A percentile compares a stretch with the other conserved stretches of the same genome.
These are phyloP conservation scores for Rhynchospora tenuis DNA, from an alignment of 176 grass and related monocot species.

Conservation along the genomic window DNA sequence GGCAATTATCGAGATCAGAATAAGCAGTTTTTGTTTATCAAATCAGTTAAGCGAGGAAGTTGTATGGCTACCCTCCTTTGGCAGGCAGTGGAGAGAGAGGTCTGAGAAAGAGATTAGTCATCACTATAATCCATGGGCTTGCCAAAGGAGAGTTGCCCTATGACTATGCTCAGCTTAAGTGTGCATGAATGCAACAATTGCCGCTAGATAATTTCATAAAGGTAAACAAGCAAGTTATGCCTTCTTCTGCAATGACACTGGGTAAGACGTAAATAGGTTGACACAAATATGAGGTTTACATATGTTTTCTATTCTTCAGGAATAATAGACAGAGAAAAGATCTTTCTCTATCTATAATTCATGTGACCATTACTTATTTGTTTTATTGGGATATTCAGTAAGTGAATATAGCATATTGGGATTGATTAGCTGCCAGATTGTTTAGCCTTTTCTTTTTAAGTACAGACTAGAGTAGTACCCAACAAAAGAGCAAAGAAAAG, in stretches of 20 bases:
- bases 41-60: slow-evolving; percentile 20
- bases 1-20: background rate
- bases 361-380: background rate
- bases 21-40: background rate
- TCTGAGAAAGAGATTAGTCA: background rate
- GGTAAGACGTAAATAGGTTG: background rate
- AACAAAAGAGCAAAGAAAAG: too few species aligned
- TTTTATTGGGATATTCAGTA: background rate
- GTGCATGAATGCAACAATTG: background rate
- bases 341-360: too few species aligned
- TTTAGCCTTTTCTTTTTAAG: too few species aligned
- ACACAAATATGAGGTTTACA: background rate
- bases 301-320: too few species aligned
- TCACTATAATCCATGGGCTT: slow-evolving; percentile 1
- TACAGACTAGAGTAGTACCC: too few species aligned
- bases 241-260: background rate
- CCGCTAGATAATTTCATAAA: background rate
- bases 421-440: background rate
- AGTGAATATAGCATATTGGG: background rate
- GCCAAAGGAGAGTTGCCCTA: slow-evolving; percentile 56
- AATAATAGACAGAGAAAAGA: too few species aligned
- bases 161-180: slow-evolving; percentile 26
- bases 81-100: slow-evolving; percentile 1
- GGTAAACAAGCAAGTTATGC: background rate
- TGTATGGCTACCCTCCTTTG: slow-evolving; percentile 27